Evolutionary conservation across 768 basidiomycete genomes (phyloP).

Genomic region (Neoboletus magnificus): DNA sequence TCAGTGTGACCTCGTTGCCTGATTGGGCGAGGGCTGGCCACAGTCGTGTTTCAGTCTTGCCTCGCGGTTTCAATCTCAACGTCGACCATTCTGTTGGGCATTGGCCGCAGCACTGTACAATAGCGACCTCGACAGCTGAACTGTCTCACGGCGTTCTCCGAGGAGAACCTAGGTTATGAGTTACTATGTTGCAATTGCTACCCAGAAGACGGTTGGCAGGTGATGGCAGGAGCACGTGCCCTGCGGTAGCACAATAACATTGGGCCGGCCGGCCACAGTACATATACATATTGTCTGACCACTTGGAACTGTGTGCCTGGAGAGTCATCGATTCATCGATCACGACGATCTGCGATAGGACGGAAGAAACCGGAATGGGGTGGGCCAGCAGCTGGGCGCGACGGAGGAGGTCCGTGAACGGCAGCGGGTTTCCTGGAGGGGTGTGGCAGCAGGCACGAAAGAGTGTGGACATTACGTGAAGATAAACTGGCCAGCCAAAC

Average conservation of each 20-base stretch:
- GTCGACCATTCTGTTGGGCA: background rate
- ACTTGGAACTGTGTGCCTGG: slow-evolving; percentile 11
- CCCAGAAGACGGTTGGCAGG: background rate
- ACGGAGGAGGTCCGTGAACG: slow-evolving; percentile 4
- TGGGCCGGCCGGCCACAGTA: background rate
- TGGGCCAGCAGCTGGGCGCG: background rate
- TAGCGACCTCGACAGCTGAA: background rate
- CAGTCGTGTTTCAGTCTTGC: background rate
- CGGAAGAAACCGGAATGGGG: slow-evolving; percentile 10
- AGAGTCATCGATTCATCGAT: slow-evolving; percentile 15
- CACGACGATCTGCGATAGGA: slow-evolving; percentile 11
- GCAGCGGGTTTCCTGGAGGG: background rate
- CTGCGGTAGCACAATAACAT: background rate
- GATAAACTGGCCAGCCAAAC: background rate
- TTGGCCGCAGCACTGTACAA: background rate
- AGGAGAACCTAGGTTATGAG: background rate
- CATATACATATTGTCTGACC: background rate
- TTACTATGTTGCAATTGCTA: background rate
- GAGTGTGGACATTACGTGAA: slow-evolving; percentile 6
- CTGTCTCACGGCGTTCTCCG: slow-evolving; percentile 9
- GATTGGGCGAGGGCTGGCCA: background rate
- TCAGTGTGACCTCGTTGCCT: background rate
- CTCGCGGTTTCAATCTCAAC: slow-evolving; percentile 3
- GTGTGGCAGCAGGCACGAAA: background rate
- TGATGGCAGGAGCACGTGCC: slow-evolving; percentile 1